Evolutionary conservation across 2,329 filamentous ascomycete species (phyloP).

Genomic region (Thermothelomyces thermophilus): DNA sequence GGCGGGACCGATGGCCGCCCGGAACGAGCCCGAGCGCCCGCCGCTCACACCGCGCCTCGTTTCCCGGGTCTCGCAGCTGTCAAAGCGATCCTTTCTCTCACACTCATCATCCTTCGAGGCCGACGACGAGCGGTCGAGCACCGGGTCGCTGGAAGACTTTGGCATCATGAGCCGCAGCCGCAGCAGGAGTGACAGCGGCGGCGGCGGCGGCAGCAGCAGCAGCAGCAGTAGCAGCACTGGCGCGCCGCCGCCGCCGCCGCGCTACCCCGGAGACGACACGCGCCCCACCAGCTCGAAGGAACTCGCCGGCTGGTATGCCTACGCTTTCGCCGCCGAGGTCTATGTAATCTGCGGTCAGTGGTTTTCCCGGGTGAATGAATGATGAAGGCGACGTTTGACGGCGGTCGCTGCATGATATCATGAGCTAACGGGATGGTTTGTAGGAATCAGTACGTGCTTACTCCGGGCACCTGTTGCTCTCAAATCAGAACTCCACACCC

Average conservation of each 20-base stretch:
- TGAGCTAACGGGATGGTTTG: background rate
- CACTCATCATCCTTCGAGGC: constrained; percentile 60
- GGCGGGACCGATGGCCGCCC: constrained; percentile 30
- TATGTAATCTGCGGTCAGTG: constrained; percentile 85
- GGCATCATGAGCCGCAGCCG: constrained; percentile 32
- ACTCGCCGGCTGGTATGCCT: constrained; percentile 90
- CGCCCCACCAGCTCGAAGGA: constrained; percentile 83
- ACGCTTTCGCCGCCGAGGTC: constrained; percentile 92
- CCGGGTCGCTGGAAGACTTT: constrained; percentile 23
- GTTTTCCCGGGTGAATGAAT: background rate
- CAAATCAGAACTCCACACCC: no score
- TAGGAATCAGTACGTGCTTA: constrained; percentile 23
- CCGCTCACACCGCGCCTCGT: constrained; percentile 40
- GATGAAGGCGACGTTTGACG: background rate
- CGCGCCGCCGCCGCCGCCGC: constrained; percentile 33
- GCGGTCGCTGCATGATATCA: background rate
- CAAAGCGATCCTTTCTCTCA: constrained; percentile 52
- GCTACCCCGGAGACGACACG: constrained; percentile 78
- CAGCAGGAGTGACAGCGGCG: constrained; percentile 33
- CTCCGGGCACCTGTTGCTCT: no score
- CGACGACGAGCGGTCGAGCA: constrained; percentile 59
- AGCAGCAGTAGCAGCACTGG: constrained; percentile 32
- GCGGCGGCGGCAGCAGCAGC: constrained; percentile 31
- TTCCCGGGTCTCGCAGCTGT: constrained; percentile 44
- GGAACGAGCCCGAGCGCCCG: constrained; percentile 33